Evolutionary conservation across 2,329 filamentous ascomycete genomes (phyloP).

Genomic region (Mollisia scopiformis): DNA sequence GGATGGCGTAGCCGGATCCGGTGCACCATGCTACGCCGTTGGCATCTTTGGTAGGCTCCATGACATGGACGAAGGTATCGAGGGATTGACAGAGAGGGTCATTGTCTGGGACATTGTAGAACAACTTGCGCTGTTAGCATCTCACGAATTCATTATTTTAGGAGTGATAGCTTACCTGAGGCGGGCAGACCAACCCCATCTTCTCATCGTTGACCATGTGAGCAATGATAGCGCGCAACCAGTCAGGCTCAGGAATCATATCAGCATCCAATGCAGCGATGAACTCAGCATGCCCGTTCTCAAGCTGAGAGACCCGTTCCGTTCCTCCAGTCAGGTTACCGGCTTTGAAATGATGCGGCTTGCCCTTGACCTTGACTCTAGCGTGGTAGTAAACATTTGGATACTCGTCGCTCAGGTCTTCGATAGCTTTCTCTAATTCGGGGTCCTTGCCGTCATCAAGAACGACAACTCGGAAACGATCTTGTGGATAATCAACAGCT

Average conservation of each 20-base stretch:
- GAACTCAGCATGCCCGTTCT: conserved; percentile 56
- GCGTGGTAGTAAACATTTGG: conserved; percentile 57
- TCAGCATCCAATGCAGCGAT: conserved; percentile 67
- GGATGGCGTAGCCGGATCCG: conserved; percentile 63
- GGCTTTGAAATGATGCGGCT: conserved; percentile 53
- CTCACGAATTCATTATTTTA: not conserved
- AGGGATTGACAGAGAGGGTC: conserved; percentile 60
- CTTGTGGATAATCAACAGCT: conserved; percentile 55
- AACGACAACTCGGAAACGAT: conserved; percentile 56
- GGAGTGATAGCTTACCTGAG: conserved; percentile 42
- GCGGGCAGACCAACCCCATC: conserved; percentile 60
- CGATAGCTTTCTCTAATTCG: conserved; percentile 43
- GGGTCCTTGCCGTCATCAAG: conserved; percentile 57
- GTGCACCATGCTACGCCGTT: conserved; percentile 61
- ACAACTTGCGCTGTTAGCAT: conserved; percentile 41
- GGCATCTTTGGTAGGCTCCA: conserved; percentile 48
- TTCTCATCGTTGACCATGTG: conserved; percentile 59
- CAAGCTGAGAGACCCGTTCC: conserved; percentile 50
- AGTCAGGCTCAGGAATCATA: conserved; percentile 66
- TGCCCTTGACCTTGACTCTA: conserved; percentile 28
- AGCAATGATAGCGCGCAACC: conserved; percentile 61
- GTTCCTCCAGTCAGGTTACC: conserved; percentile 66
- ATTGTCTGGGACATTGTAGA: conserved; percentile 62
- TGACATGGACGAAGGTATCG: conserved; percentile 59
- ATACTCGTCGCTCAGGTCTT: conserved; percentile 42